Percentiles rank a stretch among this genome's conserved stretches.
phyloP scores from a whole-genome alignment of 768 basidiomycete genomes.

The Russula olivacea region DNA sequence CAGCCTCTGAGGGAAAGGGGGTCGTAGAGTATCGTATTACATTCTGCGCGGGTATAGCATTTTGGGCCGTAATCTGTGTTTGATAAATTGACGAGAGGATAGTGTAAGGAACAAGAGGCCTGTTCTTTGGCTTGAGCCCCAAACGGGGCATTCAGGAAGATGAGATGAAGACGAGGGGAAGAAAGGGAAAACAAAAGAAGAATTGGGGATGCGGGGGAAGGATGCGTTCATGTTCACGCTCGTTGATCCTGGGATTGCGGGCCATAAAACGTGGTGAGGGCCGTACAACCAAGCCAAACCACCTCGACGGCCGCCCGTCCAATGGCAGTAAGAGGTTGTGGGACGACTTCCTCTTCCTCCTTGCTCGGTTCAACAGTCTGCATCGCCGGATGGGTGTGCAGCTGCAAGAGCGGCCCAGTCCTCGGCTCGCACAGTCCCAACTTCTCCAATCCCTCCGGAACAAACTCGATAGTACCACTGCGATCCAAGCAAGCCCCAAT shows the following conservation, averaged over 20 bases:
- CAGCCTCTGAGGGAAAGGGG: background rate
- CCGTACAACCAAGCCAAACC: constrained; percentile 50
- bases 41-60: constrained; percentile 8
- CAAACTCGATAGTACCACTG: constrained; percentile 66
- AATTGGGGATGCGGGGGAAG: background rate
- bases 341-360: constrained; percentile 39
- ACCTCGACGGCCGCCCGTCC: constrained; percentile 49
- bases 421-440: constrained; percentile 54
- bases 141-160: background rate
- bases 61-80: constrained; percentile 1
- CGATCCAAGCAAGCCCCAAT: constrained; percentile 59
- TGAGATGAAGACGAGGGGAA: background rate
- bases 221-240: background rate
- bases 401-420: constrained; percentile 12
- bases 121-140: background rate
- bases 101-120: background rate
- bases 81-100: background rate
- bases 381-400: constrained; percentile 13
- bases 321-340: constrained; percentile 42
- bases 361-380: constrained; percentile 39
- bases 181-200: background rate
- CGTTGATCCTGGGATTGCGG: background rate
- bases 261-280: constrained; percentile 39
- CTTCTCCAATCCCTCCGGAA: constrained; percentile 71
- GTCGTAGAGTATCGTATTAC: constrained; percentile 15